phyloP scores from a whole-genome alignment of 2,329 filamentous ascomycete species.

The Cephalotrichum gorgonifer region DNA sequence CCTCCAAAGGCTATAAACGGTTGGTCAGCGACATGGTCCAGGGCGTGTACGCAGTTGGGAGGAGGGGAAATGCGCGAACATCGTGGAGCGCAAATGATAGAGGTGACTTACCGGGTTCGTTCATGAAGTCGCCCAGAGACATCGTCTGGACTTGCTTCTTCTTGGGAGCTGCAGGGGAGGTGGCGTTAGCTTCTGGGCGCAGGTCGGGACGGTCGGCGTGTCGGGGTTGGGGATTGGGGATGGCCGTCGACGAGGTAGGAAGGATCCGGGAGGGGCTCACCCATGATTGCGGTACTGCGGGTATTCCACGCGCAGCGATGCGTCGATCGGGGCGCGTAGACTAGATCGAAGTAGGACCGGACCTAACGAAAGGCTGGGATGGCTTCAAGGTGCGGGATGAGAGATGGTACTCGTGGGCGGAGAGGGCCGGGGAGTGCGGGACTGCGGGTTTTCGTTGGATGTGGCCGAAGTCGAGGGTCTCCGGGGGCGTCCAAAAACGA shows the following conservation, averaged over 20 bases:
- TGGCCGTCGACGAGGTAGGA: neutral
- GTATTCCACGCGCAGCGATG: constrained; percentile 33
- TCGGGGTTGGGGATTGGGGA: constrained; percentile 7
- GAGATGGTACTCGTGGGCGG: neutral
- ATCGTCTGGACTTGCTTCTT: constrained; percentile 95
- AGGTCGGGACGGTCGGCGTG: too few species aligned
- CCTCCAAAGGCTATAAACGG: constrained; percentile 36
- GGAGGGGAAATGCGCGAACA: neutral
- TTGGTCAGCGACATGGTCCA: neutral
- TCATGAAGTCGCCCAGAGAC: constrained; percentile 93
- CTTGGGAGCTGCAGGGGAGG: constrained; percentile 62
- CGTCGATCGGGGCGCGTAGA: constrained; percentile 3
- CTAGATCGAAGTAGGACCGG: neutral
- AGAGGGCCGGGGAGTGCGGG: neutral
- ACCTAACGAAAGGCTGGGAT: neutral
- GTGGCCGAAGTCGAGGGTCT: neutral
- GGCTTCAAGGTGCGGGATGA: neutral
- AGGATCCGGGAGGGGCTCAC: constrained; percentile 27
- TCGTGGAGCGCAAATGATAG: neutral
- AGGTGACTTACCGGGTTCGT: constrained; percentile 53
- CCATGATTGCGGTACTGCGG: constrained; percentile 49
- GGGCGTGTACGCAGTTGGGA: neutral
- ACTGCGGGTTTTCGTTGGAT: neutral
- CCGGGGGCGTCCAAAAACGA: neutral
- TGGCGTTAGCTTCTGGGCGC: constrained; percentile 7